Evolutionary conservation across 345 rosid genomes (phyloP), one percentile per base, ranked within the genome.

Genomic region (Lagerstroemia speciosa): DNA sequence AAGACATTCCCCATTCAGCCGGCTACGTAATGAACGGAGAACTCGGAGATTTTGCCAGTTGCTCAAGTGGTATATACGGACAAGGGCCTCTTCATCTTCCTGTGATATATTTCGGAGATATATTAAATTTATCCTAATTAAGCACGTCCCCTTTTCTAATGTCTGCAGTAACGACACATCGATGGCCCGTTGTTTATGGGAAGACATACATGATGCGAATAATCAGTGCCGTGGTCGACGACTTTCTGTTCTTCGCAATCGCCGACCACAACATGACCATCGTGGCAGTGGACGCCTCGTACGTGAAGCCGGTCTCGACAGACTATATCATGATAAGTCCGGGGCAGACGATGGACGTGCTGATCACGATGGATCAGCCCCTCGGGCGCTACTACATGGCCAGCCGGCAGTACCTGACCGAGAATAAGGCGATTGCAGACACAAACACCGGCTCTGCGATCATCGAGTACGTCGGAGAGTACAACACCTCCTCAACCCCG

Each of bases 381-480:
- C 73, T 75, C 0, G 66, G 72, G 22, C 71, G 58, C 0, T 82
- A 79, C 64, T 82, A 80, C 83, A 82, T 79, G 76, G 71, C 71
- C 2, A 63, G 76, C 4, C 66, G 69, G 22, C 73, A 77, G 19
- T 73, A 20, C 31, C 48, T 36, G 32, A 67, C 75, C 27, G 72
- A 69, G 37, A 3, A 19, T 32, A 34, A 33, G 8, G 29, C 3
- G 0, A 22, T 60, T 27, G 12, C 65, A 6, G 64, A 43, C n/a
- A 67, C 50, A 69, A 78, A 24, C n/a, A 78, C 74, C 40, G 61
- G 83, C 31, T 82, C 85, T 0, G 88, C 84, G 8, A 82, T 84
- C 40, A 46, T 86, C 9, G 65, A 72, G 29, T 83, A 83, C 68
- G 66, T 17, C 1, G 76, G 73, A 50, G 67, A 60, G n/a, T 66